These are phyloP conservation scores for Xylariomycetidae sp. DNA, from an alignment of 2,329 filamentous ascomycete species.

Conservation along the genomic window DNA sequence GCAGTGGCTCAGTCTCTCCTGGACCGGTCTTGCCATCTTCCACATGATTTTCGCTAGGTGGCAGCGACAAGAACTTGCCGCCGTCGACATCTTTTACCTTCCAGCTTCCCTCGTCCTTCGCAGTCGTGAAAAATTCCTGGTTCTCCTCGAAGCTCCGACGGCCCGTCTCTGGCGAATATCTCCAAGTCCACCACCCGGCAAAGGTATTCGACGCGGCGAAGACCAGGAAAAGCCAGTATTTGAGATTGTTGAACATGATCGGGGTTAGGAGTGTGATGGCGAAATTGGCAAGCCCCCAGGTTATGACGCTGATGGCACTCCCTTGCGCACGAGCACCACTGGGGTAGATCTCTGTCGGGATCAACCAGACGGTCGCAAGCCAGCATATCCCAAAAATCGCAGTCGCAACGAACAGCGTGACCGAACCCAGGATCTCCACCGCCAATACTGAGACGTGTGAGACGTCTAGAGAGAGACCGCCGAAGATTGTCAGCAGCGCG, in stretches of 20 bases:
- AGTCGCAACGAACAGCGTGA: slow-evolving; percentile 52
- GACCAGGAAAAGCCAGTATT: slow-evolving; percentile 54
- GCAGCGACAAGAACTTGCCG: slow-evolving; percentile 38
- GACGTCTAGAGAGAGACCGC: slow-evolving; percentile 39
- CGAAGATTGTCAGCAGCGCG: slow-evolving; percentile 46
- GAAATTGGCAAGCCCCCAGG: slow-evolving; percentile 57
- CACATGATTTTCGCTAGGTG: slow-evolving; percentile 7
- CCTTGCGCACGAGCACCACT: slow-evolving; percentile 50
- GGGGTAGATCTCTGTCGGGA: slow-evolving; percentile 55
- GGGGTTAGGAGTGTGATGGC: slow-evolving; percentile 52
- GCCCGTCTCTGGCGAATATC: slow-evolving; percentile 48
- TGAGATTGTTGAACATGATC: slow-evolving; percentile 54
- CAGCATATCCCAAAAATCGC: slow-evolving; percentile 57
- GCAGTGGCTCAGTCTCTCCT: slow-evolving; percentile 9
- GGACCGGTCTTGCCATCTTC: slow-evolving; percentile 6
- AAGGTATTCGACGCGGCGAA: slow-evolving; percentile 51
- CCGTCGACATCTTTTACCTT: slow-evolving; percentile 45
- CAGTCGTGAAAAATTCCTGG: slow-evolving; percentile 52
- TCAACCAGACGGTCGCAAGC: slow-evolving; percentile 56
- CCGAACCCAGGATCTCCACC: slow-evolving; percentile 45
- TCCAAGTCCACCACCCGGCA: slow-evolving; percentile 50
- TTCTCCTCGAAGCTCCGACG: slow-evolving; percentile 57
- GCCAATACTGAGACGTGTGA: slow-evolving; percentile 34
- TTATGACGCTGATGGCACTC: slow-evolving; percentile 47
- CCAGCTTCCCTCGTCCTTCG: slow-evolving; percentile 47